Percentiles rank a stretch among this genome's conserved stretches.
These are phyloP conservation scores for Exobasidium rhododendri DNA, from an alignment of 1,284 basidiomycete species.

Conservation along the genomic window DNA sequence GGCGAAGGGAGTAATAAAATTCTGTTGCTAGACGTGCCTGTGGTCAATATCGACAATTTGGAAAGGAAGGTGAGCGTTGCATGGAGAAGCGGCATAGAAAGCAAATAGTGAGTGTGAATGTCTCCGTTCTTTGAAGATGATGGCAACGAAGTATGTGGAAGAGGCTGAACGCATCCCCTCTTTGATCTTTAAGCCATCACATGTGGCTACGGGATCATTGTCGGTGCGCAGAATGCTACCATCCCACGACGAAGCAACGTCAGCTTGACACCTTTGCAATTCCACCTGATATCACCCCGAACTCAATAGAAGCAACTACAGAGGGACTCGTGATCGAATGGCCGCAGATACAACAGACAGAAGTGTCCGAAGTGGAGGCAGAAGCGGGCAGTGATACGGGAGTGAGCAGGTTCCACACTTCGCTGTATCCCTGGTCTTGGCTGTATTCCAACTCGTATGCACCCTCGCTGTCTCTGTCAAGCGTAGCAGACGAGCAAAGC, in stretches of 20 bases:
- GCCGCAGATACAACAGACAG: constrained; percentile 34
- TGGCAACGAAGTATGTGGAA: not conserved
- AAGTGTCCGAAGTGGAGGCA: not conserved
- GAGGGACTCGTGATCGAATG: constrained; percentile 68
- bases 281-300: constrained; percentile 68
- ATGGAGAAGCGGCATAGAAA: constrained; percentile 22
- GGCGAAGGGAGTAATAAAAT: not conserved
- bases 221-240: constrained; percentile 80
- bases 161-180: not conserved
- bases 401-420: constrained; percentile 60
- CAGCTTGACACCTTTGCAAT: constrained; percentile 81
- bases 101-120: constrained; percentile 22
- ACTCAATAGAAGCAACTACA: constrained; percentile 63
- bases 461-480: constrained; percentile 57
- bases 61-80: constrained; percentile 13
- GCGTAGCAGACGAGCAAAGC: constrained; percentile 4
- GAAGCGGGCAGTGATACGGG: not conserved
- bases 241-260: constrained; percentile 83
- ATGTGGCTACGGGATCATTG: constrained; percentile 81
- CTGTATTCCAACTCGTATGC: constrained; percentile 72
- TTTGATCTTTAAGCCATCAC: constrained; percentile 58
- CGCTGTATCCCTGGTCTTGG: constrained; percentile 84
- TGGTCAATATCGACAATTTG: not conserved
- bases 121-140: no score
- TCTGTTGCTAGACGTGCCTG: not conserved